These are phyloP conservation scores for Rhodotorula sp. DNA, from an alignment of 1,284 basidiomycete genomes.

Conservation along the genomic window DNA sequence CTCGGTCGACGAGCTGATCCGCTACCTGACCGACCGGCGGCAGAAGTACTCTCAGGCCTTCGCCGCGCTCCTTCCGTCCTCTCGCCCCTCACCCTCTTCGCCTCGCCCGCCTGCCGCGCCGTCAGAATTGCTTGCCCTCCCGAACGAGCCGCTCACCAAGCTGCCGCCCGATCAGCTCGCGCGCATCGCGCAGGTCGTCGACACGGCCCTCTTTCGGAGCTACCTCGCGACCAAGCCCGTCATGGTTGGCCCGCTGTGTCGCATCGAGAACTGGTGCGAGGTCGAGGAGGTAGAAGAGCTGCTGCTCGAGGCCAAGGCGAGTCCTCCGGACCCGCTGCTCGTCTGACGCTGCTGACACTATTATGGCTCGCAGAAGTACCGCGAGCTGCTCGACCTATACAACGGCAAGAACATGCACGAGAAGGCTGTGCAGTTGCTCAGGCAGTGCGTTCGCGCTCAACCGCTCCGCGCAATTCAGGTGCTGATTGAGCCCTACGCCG, in stretches of 20 bases:
- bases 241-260: slow-evolving; percentile 82
- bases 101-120: slow-evolving; percentile 49
- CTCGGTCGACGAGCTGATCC: slow-evolving; percentile 56
- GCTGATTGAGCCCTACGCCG: not conserved
- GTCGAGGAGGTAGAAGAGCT: slow-evolving; percentile 91
- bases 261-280: slow-evolving; percentile 95
- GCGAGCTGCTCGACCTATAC: slow-evolving; percentile 88
- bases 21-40: slow-evolving; percentile 73
- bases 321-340: slow-evolving; percentile 26
- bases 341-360: not conserved
- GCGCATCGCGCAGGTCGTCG: slow-evolving; percentile 86
- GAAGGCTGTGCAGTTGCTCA: slow-evolving; percentile 78
- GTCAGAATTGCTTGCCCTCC: slow-evolving; percentile 68
- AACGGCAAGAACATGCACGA: slow-evolving; percentile 93
- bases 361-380: slow-evolving; percentile 67
- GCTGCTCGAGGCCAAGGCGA: slow-evolving; percentile 73
- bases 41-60: slow-evolving; percentile 79
- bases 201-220: slow-evolving; percentile 92
- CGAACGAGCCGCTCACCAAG: slow-evolving; percentile 67
- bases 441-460: slow-evolving; percentile 61
- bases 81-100: slow-evolving; percentile 59
- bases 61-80: slow-evolving; percentile 63
- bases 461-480: not conserved
- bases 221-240: slow-evolving; percentile 82
- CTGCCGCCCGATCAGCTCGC: slow-evolving; percentile 77